phyloP scores from a whole-genome alignment of 225 moss, liverwort and hornwort species.

The Bryoerythrophyllum caledonicum region DNA sequence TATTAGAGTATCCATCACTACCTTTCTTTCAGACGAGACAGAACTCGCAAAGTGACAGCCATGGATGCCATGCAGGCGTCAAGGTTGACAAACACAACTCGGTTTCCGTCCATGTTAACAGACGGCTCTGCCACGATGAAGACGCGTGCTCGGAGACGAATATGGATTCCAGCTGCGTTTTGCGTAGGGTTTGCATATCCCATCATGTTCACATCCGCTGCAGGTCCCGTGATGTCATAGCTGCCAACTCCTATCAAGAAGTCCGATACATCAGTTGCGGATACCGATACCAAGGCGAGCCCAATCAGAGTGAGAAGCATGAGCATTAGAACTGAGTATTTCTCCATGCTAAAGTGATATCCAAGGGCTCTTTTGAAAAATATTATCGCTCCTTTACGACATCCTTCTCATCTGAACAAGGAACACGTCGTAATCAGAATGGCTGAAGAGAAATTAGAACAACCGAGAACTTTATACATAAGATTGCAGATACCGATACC shows the following conservation, averaged over 20 bases:
- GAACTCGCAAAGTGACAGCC: constrained; percentile 82
- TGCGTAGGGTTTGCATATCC: constrained; percentile 96
- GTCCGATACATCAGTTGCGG: constrained; percentile 38
- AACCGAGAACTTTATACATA: background rate
- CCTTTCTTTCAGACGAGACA: constrained; percentile 82
- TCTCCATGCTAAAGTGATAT: constrained; percentile 29
- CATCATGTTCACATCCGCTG: constrained; percentile 97
- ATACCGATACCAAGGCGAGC: background rate
- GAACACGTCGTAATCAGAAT: constrained; percentile 7
- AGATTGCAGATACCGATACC: no score
- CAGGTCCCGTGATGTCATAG: constrained; percentile 95
- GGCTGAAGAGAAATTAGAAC: background rate
- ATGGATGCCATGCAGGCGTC: constrained; percentile 99
- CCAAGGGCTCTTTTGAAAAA: constrained; percentile 11
- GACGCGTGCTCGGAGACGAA: constrained; percentile 87
- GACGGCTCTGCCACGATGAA: constrained; percentile 91
- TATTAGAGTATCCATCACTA: constrained; percentile 1
- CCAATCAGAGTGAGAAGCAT: constrained; percentile 24
- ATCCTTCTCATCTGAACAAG: constrained; percentile 30
- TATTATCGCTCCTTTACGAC: constrained; percentile 2
- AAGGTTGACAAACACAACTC: constrained; percentile 85
- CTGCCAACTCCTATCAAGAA: constrained; percentile 87
- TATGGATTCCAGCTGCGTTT: constrained; percentile 89
- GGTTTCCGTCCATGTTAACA: constrained; percentile 44
- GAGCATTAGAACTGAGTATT: constrained; percentile 10